Conservation (phyloP, 2,329 filamentous ascomycete genomes). For the Lizonia empirigonia region DNA sequence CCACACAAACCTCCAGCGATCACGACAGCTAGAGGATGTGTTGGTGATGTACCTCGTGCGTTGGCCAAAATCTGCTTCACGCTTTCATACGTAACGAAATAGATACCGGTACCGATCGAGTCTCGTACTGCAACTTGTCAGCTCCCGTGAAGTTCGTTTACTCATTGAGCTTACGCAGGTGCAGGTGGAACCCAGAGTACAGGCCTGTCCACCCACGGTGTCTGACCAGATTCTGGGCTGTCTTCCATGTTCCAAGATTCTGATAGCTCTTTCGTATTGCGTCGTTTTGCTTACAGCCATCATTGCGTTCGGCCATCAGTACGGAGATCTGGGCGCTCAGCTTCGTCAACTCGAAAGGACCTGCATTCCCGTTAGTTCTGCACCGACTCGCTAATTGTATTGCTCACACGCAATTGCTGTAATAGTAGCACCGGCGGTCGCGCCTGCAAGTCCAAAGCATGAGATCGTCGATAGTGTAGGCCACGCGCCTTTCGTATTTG, state of each 20-base stretch:
- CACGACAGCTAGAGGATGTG: constrained; percentile 78
- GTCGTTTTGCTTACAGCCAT: constrained; percentile 46
- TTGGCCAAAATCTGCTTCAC: constrained; percentile 81
- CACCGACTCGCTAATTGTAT: neutral
- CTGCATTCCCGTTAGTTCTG: constrained; percentile 47
- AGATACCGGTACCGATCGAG: constrained; percentile 81
- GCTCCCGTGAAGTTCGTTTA: neutral
- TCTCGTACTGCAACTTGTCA: constrained; percentile 68
- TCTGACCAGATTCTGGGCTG: constrained; percentile 76
- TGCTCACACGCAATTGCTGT: constrained; percentile 73
- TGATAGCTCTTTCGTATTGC: constrained; percentile 65
- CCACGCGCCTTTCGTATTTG: constrained; percentile 71
- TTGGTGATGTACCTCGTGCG: constrained; percentile 73
- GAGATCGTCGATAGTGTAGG: constrained; percentile 74
- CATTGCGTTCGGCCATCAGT: constrained; percentile 69
- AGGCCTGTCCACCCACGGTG: constrained; percentile 74
- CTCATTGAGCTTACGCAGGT: constrained; percentile 65
- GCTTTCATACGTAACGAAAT: constrained; percentile 89
- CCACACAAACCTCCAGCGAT: constrained; percentile 81
- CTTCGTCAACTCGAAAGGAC: constrained; percentile 88
- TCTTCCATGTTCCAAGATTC: constrained; percentile 77
- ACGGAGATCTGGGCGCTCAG: constrained; percentile 85
- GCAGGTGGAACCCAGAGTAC: constrained; percentile 80
- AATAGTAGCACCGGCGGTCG: constrained; percentile 78
- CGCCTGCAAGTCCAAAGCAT: constrained; percentile 79